Evolutionary conservation across 148 eudicot species (phyloP), one percentile per base, ranked within the genome.

Genomic region (Heliosperma pusillum): DNA sequence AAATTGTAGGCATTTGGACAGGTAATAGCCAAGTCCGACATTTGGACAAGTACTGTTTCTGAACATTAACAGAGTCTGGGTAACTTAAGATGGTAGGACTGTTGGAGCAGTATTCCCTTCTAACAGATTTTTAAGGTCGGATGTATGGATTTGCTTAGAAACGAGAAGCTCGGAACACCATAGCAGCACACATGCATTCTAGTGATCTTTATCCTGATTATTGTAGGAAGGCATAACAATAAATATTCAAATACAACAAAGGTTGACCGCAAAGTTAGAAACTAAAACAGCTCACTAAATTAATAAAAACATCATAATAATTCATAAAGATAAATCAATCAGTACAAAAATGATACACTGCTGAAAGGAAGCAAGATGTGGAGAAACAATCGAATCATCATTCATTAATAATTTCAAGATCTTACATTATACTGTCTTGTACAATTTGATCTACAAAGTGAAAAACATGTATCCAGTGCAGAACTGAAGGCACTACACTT

Each of bases 401-500:
- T 80, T 80, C 83, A 71, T 71, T 71, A 74, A 80, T 66, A 58
- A 71, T 76, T 44, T 58, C 74, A 45, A 76, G 75, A 80, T 24
- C 75, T 71, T 80, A 80, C 76, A 80, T 80, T 64, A 22, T n/a
- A 70, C 59, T 65, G 61, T 76, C 83, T 80, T 57, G 61, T 76
- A 80, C 79, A 80, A 71, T 72, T 80, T 71, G 73, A 76, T 42
- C 79, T 80, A 78, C 71, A 71, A 20, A 66, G 74, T 74, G 74
- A 62, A 55, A 62, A 40, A 24, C 76, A 21, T 5, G 76, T 76
- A 80, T 76, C 57, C n/a, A 29, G 73, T 76, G 73, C 69, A 76
- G 76, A 73, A 66, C 73, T 42, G 11, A 77, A 65, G 58, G 52
- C 66, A 57, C 72, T 70, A 42, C 79, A 72, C 76, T 73, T 50